Evolutionary conservation across 2,329 filamentous ascomycete genomes (phyloP), one percentile per base, ranked within the genome.

Genomic region (Mycosphaerella sp.): DNA sequence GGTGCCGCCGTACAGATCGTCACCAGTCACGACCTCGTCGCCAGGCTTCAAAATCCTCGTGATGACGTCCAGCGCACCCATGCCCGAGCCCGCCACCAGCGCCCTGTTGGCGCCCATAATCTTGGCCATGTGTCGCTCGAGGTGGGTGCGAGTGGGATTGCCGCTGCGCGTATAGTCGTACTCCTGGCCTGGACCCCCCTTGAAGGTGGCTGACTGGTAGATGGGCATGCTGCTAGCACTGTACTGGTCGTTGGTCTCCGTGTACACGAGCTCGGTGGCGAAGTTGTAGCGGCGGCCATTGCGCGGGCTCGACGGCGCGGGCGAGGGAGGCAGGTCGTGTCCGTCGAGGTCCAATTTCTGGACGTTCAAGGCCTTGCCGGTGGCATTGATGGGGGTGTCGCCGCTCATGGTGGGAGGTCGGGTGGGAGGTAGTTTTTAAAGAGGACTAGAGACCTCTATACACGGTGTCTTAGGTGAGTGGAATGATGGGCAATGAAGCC

Each of bases 91-190:
- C 40, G 97, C 91, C 43, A 94, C 91, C 44, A 98, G 80, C 8
- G 89, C 88, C 50, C 94, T 86, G 64, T 84, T 83, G 41, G 93
- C 93, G 62, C 88, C 90, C 94, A 98, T 98, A 69, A 98, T 95
- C 80, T 98, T 98, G 66, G 94, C 93, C 63, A 98, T 77, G 71
- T 98, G 93, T 53, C 91, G 84, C 75, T 98, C 93, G 57, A 98
- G 81, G 66, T 98, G 93, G 30, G 91, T 95, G 59, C 93, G 82
- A 52, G 93, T 98, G 14, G 93, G 93, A 69, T 98, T 98, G 50
- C 93, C 93, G 32, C 90, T 97, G 55, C 94, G 87, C 54, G 93
- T 97, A 75, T 98, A 98, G 75, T 98, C 93, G 72, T 97, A 98
- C 71, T 97, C 90, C 66, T 81, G 76, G 60, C 82, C 86, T 54